Base-by-base conservation (phyloP, 768 basidiomycete genomes). In the Naganishia friedmannii region DNA sequence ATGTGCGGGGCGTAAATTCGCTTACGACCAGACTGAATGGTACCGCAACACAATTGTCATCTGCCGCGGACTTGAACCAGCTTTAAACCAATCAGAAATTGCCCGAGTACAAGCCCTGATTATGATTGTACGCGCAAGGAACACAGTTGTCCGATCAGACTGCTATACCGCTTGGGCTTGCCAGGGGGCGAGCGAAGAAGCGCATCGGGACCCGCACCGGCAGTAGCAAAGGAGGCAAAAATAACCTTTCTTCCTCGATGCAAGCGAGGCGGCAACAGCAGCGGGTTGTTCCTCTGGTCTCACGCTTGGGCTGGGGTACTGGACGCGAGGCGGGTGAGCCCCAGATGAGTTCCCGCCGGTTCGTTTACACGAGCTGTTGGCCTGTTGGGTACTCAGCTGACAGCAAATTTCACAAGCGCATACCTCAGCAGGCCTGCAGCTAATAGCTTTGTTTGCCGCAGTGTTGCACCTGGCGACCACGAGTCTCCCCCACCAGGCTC, bases 401-500 rank as follows among this genome's bases (percentile, higher is more conserved):
- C 60, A 42, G 31, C 19, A 23, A 26, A 46, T 28, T 63, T 45
- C 28, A 26, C 42, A 21, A 51, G n/a, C n/a, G 48, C 48, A 12
- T n/a, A 23, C n/a, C 48, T 8, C 23, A n/a, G 48, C 48, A n/a
- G 48, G 2, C 17, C 48, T 51, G 48, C 48, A 51, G 48, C 8
- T 51, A n/a, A n/a, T 26, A 21, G 23, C 48, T 26, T 21, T n/a
- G 6, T 26, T 13, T 7, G 48, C 48, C n/a, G 48, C 3, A 51
- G 48, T 26, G 3, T 21, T 51, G 48, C 23, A 23, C 6, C 21
- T 39, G 19, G 39, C 29, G 29, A 23, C 42, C n/a, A 31, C 39
- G 60, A 17, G 60, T 63, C 28, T 34, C 42, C 60, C 58, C 60
- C 42, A 29, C 60, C 37, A 26, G 60, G 60, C 60, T 63, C 60